These are phyloP conservation scores for Amesomyces nigricolor DNA, from an alignment of 2,329 filamentous ascomycete species.

Conservation along the genomic window DNA sequence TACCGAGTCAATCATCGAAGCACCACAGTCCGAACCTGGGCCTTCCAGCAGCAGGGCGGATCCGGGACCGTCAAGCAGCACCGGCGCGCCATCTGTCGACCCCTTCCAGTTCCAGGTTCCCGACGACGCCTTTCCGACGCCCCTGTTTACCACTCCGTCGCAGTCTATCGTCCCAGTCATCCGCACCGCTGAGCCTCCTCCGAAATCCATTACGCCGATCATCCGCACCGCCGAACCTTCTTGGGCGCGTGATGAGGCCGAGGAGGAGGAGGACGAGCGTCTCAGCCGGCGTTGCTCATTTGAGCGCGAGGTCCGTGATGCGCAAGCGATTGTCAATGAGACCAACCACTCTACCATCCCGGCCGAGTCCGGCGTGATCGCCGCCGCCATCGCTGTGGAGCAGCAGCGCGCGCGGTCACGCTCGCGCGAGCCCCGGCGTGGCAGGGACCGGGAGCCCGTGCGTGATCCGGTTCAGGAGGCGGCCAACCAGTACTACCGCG, in stretches of 20 bases:
- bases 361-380: conserved; percentile 37
- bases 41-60: conserved; percentile 10
- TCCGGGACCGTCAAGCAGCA: conserved; percentile 9
- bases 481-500: conserved; percentile 53
- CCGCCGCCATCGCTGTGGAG: conserved; percentile 42
- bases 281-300: conserved; percentile 47
- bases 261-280: conserved; percentile 28
- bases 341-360: conserved; percentile 44
- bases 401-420: conserved; percentile 33
- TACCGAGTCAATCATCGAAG: conserved; percentile 23
- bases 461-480: conserved; percentile 45
- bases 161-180: conserved; percentile 41
- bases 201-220: not conserved
- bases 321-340: conserved; percentile 41
- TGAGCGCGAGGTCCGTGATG: conserved; percentile 39
- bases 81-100: conserved; percentile 37
- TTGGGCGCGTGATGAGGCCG: conserved; percentile 34
- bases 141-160: conserved; percentile 35
- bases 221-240: conserved; percentile 50
- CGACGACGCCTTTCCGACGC: conserved; percentile 47
- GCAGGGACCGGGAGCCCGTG: conserved; percentile 28
- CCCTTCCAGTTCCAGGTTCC: conserved; percentile 55
- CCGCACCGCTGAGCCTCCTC: conserved; percentile 28
- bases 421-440: conserved; percentile 27
- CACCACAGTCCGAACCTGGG: not conserved